phyloP scores from a whole-genome alignment of 768 basidiomycete species.

The Suillus fuscotomentosus region DNA sequence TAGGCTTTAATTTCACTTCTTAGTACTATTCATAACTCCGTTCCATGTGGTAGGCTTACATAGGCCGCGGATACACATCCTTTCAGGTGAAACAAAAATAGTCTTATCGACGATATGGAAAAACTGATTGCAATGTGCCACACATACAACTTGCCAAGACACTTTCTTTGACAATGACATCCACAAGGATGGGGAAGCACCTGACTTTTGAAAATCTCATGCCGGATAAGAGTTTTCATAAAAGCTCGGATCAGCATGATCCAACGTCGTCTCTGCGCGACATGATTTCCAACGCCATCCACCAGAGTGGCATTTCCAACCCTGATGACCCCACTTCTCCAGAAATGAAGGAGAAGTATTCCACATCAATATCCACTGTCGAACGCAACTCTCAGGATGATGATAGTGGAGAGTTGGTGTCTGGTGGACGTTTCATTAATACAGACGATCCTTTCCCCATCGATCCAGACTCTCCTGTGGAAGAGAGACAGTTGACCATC shows the following conservation, averaged over 20 bases:
- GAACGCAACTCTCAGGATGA: slow-evolving; percentile 9
- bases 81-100: slow-evolving; percentile 7
- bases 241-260: background rate
- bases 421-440: background rate
- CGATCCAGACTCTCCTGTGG: slow-evolving; percentile 41
- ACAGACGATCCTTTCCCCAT: slow-evolving; percentile 49
- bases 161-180: background rate
- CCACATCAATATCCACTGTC: slow-evolving; percentile 4
- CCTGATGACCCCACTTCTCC: background rate
- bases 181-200: slow-evolving; percentile 1
- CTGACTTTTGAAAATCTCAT: background rate
- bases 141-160: background rate
- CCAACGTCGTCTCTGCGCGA: background rate
- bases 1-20: background rate
- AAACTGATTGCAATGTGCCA: too few relatives aligned
- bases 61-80: background rate
- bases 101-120: slow-evolving; percentile 6
- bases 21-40: background rate
- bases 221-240: slow-evolving; percentile 10
- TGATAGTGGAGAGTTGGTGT: background rate
- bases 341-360: background rate
- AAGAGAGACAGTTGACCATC: slow-evolving; percentile 41
- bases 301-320: background rate
- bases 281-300: background rate
- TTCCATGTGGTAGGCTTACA: background rate